Conservation (phyloP, 805 yeast genomes). For the Kazachstania psychrophila region DNA sequence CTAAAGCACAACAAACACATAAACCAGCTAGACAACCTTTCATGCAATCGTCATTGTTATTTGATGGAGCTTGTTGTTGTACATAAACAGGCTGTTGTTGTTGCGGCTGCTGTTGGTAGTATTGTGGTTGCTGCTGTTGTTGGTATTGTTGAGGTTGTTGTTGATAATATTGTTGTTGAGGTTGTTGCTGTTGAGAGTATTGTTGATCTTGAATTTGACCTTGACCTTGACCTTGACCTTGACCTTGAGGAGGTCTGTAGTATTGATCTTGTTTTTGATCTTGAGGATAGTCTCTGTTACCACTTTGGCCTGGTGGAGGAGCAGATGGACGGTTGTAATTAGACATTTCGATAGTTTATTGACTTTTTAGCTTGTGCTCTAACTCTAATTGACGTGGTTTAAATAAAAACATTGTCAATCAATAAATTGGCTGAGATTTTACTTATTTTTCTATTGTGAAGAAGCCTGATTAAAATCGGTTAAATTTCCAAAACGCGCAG, state of each 20-base stretch:
- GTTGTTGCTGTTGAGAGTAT: slow-evolving; percentile 40
- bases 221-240: slow-evolving; percentile 29
- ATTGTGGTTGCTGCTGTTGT: slow-evolving; percentile 24
- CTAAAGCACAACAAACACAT: slow-evolving; percentile 45
- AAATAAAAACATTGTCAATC: too few species aligned
- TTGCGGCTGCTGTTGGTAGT: slow-evolving; percentile 37
- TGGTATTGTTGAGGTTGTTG: slow-evolving; percentile 9
- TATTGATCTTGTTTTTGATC: slow-evolving; percentile 2
- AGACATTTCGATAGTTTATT: too few species aligned
- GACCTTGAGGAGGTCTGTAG: slow-evolving; percentile 3
- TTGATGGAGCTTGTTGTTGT: slow-evolving; percentile 35
- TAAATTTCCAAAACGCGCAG: too few species aligned
- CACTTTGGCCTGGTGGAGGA: slow-evolving; percentile 9
- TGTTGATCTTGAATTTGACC: slow-evolving; percentile 30
- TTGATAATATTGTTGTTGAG: slow-evolving; percentile 6
- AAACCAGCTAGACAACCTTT: slow-evolving; percentile 42
- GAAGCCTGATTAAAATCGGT: too few species aligned
- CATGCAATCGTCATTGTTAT: slow-evolving; percentile 34
- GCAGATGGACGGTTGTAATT: slow-evolving; percentile 24
- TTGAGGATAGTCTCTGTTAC: neutral
- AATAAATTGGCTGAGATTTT: too few species aligned
- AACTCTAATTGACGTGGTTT: too few species aligned
- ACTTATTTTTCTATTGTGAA: too few species aligned
- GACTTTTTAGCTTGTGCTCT: too few species aligned
- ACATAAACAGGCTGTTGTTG: slow-evolving; percentile 43